Evolutionary conservation across 148 eudicot genomes (phyloP), one percentile per base, ranked within the genome.

Genomic region (Silene latifolia): DNA sequence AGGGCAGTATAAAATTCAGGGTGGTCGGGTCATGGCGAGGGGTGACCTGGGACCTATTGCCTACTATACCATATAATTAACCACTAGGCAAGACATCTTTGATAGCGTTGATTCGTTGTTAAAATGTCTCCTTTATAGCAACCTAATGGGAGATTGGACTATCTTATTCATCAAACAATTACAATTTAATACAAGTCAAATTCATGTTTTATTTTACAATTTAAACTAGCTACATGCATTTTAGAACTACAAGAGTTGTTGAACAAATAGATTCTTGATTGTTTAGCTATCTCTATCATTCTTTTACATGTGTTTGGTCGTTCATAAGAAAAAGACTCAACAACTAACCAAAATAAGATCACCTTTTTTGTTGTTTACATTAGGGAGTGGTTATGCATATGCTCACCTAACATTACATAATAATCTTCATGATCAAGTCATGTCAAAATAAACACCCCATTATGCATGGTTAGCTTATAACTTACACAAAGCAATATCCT

Each of bases 231-330:
- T 59, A 59, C 69, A 69, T 69, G 29, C 32, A 48, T 61, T 15
- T 60, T 20, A 17, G 51, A 19, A 69, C n/a, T 67, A 39, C 1
- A 60, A 69, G 46, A 60, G 78, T 71, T 25, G 76, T 74, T 75
- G 68, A 71, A 65, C 21, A 10, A 71, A 70, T 63, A 42, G 18
- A 42, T 39, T 67, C 29, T 27, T 27, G 29, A 10, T 69, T 48
- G 18, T 70, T 70, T 51, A 59, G 44, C 61, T 70, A 53, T 70
- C 27, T 42, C 21, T 42, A 20, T 67, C 8, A 20, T 69, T 23
- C 51, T 7, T 24, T 70, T 15, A 18, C 61, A 70, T 51, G 73
- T 70, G 73, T 56, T 65, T 64, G 67, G 76, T 67, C 47, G 19
- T 67, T 62, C 20, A 47, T 44, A 74, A 20, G 77, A 64, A 47